These are phyloP conservation scores for Aureobasidium namibiae DNA, from an alignment of 2,329 filamentous ascomycete genomes.

Conservation along the genomic window DNA sequence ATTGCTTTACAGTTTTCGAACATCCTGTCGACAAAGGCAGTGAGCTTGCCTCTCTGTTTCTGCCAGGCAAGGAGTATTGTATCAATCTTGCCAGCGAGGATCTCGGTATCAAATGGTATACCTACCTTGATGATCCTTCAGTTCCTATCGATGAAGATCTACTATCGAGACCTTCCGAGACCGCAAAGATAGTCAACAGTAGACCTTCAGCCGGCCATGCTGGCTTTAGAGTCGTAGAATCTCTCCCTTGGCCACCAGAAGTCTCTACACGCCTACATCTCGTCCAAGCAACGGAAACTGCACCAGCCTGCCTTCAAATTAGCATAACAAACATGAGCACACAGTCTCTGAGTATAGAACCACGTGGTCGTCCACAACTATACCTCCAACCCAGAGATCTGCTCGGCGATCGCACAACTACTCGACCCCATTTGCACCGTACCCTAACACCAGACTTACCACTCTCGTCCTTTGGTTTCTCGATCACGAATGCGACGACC, in stretches of 20 bases:
- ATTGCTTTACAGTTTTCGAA: not conserved
- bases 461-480: not conserved
- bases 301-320: not conserved
- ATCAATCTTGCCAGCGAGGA: not conserved
- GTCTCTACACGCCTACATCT: not conserved
- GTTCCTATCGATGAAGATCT: not conserved
- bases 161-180: not conserved
- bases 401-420: not conserved
- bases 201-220: not conserved
- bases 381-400: not conserved
- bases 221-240: not conserved
- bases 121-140: not conserved
- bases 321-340: not conserved
- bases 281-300: not conserved
- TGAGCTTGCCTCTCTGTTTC: not conserved
- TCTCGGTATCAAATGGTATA: not conserved
- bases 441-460: not conserved
- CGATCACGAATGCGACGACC: not conserved
- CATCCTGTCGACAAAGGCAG: not conserved
- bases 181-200: not conserved
- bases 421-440: not conserved
- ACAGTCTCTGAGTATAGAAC: not conserved
- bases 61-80: not conserved
- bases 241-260: not conserved
- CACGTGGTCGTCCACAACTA: not conserved